Conservation (phyloP, 352 stramenopile genomes). For the Blastocystis sp. region DNA sequence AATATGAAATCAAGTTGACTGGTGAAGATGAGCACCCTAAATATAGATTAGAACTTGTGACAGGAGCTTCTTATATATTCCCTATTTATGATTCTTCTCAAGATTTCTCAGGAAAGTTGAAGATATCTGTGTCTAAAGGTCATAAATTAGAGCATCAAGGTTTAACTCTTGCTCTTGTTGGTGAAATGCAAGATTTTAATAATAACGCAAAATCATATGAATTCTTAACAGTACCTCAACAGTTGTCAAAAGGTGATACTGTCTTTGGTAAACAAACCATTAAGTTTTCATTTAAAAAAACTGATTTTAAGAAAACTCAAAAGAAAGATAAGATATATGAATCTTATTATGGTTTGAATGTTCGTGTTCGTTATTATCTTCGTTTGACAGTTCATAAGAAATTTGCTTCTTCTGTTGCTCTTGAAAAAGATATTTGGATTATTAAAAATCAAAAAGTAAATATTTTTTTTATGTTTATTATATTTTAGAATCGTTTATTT, state of each 20-base stretch:
- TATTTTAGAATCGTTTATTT: too few relatives aligned
- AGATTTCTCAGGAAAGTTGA: constrained; percentile 51
- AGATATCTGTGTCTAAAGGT: constrained; percentile 54
- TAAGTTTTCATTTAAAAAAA: constrained; percentile 67
- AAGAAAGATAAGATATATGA: constrained; percentile 85
- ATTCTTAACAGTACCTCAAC: constrained; percentile 65
- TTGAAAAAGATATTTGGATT: constrained; percentile 77
- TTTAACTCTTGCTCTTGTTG: constrained; percentile 72
- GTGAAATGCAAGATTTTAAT: constrained; percentile 29
- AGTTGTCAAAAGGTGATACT: constrained; percentile 47
- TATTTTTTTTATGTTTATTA: too few relatives aligned
- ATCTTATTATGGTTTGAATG: constrained; percentile 81
- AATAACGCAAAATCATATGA: constrained; percentile 62
- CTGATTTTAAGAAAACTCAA: constrained; percentile 72
- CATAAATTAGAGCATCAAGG: constrained; percentile 82
- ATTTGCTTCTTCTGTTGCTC: constrained; percentile 65
- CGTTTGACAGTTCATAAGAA: constrained; percentile 48
- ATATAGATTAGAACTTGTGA: constrained; percentile 8
- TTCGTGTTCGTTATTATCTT: constrained; percentile 80
- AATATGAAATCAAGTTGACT: constrained; percentile 31
- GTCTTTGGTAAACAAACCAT: neutral
- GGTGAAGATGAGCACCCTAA: constrained; percentile 15
- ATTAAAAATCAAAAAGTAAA: constrained; percentile 28
- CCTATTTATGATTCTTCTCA: constrained; percentile 30
- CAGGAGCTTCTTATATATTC: constrained; percentile 1